These are phyloP conservation scores for Cryptococcus amylolentus DNA, from an alignment of 1,284 basidiomycete species.

Conservation along the genomic window DNA sequence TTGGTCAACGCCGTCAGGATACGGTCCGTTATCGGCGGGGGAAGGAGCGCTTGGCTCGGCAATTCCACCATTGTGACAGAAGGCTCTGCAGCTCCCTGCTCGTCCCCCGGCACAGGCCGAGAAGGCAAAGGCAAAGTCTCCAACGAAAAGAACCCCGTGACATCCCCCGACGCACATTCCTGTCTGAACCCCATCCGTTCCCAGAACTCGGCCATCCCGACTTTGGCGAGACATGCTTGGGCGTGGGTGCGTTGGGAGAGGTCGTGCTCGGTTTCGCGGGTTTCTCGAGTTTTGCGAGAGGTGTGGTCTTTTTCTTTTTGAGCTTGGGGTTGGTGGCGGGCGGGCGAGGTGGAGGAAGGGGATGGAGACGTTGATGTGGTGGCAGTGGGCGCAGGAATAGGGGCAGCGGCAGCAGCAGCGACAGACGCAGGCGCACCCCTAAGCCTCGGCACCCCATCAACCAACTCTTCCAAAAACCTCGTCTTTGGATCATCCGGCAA, in stretches of 20 bases:
- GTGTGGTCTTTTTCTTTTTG: conserved; percentile 31
- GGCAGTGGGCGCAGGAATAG: conserved; percentile 10
- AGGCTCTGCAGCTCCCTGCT: no score
- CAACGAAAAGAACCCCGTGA: conserved; percentile 84
- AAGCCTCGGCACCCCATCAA: conserved; percentile 55
- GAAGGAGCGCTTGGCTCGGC: not conserved
- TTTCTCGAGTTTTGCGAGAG: conserved; percentile 7
- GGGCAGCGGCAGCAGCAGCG: conserved; percentile 8
- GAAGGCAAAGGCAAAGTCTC: conserved; percentile 27
- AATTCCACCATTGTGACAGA: no score
- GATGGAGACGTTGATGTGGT: conserved; percentile 5
- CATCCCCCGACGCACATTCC: conserved; percentile 77
- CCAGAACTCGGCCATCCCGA: conserved; percentile 74
- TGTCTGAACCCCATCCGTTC: conserved; percentile 91
- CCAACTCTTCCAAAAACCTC: conserved; percentile 83
- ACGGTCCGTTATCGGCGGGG: conserved; percentile 58
- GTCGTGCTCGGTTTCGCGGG: conserved; percentile 42
- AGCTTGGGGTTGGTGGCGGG: not conserved
- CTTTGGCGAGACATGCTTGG: conserved; percentile 46
- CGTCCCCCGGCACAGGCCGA: conserved; percentile 42
- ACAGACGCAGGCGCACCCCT: conserved; percentile 28
- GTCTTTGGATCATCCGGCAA: conserved; percentile 93
- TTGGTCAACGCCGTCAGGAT: conserved; percentile 66
- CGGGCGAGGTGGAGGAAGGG: conserved; percentile 10
- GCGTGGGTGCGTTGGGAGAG: conserved; percentile 42